Evolutionary conservation across 768 basidiomycete genomes (phyloP), one percentile per base, ranked within the genome.

Genomic region (Cyathus striatus): DNA sequence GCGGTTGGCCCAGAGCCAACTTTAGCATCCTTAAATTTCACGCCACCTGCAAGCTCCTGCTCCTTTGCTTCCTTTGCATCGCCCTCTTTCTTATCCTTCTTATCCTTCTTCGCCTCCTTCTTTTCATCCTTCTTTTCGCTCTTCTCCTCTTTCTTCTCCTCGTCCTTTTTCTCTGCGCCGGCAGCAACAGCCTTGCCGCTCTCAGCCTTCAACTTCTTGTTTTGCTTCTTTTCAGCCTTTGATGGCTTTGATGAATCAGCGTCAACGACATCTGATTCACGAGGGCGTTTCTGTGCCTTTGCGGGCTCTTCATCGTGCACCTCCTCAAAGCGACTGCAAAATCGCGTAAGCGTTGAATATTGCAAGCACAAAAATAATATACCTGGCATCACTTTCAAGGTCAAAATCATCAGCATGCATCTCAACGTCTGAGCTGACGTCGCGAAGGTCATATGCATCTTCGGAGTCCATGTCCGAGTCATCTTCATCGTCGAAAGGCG

Each of bases 371-470:
- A 30, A 24, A 38, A 44, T 44, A 3, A 59, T 68, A 36, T 49
- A 79, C 78, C 76, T 74, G 14, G 69, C 75, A 45, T 79, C 79
- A 45, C 69, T 79, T 23, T 73, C 71, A 13, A 83, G 83, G 27
- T 73, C 76, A 1, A 85, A 48, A 12, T 83, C 84, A 26, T 74
- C 74, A 1, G 71, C 70, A 49, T 84, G 73, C 54, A 91, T 70
- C 56, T 91, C 88, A 30, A 90, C 86, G 54, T 92, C 90, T 5
- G 84, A 90, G 64, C 83, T 84, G 41, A 90, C 82, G 44, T 87
- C 84, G 27, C 72, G 75, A n/a, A 88, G 72, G 51, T 81, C 73
- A 48, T 75, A 85, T 1, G 66, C 80, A 39, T 78, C 81, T 33
- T 85, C 72, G 5, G 68, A 67, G 18, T 80, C 81, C n/a, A 62